phyloP scores from a whole-genome alignment of 495 filamentous ascomycete genomes.

The Paragyromitra xinjiangensis region DNA sequence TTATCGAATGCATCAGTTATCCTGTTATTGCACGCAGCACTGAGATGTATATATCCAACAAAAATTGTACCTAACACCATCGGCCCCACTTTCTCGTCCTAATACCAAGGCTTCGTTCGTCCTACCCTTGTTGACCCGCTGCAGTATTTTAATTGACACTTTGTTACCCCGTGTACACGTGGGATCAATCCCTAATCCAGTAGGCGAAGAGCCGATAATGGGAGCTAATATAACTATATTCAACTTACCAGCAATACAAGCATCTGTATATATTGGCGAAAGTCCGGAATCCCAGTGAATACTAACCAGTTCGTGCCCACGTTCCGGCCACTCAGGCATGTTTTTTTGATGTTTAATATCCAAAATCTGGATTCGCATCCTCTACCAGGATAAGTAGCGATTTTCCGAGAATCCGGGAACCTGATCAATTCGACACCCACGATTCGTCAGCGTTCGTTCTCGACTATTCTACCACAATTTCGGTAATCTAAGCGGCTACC shows the following conservation, averaged over 20 bases:
- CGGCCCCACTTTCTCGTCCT: slow-evolving; percentile 15
- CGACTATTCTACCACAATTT: not conserved
- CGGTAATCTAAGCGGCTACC: too few species aligned
- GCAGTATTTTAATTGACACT: slow-evolving; percentile 24
- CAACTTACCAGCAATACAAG: slow-evolving; percentile 26
- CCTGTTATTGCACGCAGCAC: too few species aligned
- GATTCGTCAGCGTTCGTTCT: not conserved
- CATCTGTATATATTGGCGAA: slow-evolving; percentile 13
- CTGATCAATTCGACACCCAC: too few species aligned
- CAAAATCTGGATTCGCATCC: too few species aligned
- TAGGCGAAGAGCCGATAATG: not conserved
- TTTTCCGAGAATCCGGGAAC: too few species aligned
- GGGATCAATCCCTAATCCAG: not conserved
- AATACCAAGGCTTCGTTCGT: not conserved
- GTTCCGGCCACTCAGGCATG: not conserved
- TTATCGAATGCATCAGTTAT: not conserved
- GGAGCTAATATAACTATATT: slow-evolving; percentile 19
- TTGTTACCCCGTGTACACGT: not conserved
- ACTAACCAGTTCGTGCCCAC: not conserved
- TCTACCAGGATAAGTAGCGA: too few species aligned
- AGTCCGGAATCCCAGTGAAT: slow-evolving; percentile 17
- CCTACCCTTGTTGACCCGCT: not conserved
- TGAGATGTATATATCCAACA: not conserved
- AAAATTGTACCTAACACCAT: not conserved
- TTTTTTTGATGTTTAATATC: too few species aligned